Evolutionary conservation across 2,329 filamentous ascomycete genomes (phyloP).

Genomic region (Ascochyta clinopodiicola): DNA sequence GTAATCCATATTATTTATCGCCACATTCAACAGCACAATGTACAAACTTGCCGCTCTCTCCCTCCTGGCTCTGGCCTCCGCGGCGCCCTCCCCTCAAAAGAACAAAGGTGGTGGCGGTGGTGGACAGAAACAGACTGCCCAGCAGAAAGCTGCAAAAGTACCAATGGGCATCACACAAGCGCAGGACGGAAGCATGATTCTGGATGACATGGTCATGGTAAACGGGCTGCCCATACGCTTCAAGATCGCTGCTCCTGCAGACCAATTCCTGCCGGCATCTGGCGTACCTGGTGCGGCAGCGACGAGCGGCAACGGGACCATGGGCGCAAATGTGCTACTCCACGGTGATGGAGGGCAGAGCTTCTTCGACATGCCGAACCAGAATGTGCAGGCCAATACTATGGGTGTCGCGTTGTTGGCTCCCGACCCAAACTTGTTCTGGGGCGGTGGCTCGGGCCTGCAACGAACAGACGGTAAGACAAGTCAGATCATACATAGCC

Average conservation of each 20-base stretch:
- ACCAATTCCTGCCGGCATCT: constrained; percentile 59
- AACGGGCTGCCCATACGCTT: constrained; percentile 63
- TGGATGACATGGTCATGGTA: constrained; percentile 62
- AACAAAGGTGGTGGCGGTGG: constrained; percentile 24
- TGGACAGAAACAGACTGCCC: constrained; percentile 33
- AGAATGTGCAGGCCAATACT: constrained; percentile 58
- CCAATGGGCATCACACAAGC: constrained; percentile 50
- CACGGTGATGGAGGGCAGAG: constrained; percentile 67
- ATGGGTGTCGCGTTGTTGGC: constrained; percentile 63
- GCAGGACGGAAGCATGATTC: constrained; percentile 62
- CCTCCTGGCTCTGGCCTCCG: constrained; percentile 30
- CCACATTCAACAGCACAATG: constrained; percentile 15
- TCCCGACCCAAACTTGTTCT: constrained; percentile 62
- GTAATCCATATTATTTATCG: background rate
- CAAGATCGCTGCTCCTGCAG: constrained; percentile 62
- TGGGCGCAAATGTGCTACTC: constrained; percentile 62
- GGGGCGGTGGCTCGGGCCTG: constrained; percentile 62
- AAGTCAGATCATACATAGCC: background rate
- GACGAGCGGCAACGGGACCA: constrained; percentile 41
- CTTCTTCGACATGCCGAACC: constrained; percentile 65
- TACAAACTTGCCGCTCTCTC: constrained; percentile 25
- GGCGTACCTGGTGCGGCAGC: constrained; percentile 57
- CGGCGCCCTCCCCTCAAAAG: constrained; percentile 31
- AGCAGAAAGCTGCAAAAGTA: constrained; percentile 44
- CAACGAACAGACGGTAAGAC: constrained; percentile 56